Percentiles rank a stretch among this genome's conserved stretches.
phyloP scores from a whole-genome alignment of 129 eudicot species.

The Silybum marianum region DNA sequence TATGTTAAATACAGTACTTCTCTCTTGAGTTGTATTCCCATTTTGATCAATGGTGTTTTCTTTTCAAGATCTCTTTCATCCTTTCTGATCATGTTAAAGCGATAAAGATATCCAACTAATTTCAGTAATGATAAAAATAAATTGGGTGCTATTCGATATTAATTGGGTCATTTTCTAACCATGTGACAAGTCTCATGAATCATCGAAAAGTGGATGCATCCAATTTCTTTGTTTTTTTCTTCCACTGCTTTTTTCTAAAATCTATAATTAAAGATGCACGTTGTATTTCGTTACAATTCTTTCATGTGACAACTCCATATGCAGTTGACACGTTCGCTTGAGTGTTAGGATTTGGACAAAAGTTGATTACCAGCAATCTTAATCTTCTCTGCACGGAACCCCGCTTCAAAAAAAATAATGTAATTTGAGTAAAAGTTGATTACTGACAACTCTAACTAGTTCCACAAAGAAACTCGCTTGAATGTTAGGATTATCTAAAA shows the following conservation, averaged over 20 bases:
- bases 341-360: background rate
- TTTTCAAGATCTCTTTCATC: background rate
- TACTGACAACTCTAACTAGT: too few species aligned
- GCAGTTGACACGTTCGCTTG: background rate
- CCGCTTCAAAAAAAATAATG: too few species aligned
- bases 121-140: background rate
- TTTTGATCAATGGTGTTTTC: background rate
- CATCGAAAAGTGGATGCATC: background rate
- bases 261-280: background rate
- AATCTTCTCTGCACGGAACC: too few species aligned
- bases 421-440: too few species aligned
- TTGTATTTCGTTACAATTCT: background rate
- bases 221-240: background rate
- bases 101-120: background rate
- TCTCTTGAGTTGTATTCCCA: background rate
- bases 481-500: background rate
- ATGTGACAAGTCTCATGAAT: conserved; percentile 1
- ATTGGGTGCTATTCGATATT: background rate
- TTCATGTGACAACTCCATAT: background rate
- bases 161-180: background rate
- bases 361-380: too few species aligned
- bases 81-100: background rate
- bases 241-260: background rate
- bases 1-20: background rate
- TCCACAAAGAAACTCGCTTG: too few species aligned